phyloP scores from a whole-genome alignment of 441 rosid genomes.

The Populus hybrid region DNA sequence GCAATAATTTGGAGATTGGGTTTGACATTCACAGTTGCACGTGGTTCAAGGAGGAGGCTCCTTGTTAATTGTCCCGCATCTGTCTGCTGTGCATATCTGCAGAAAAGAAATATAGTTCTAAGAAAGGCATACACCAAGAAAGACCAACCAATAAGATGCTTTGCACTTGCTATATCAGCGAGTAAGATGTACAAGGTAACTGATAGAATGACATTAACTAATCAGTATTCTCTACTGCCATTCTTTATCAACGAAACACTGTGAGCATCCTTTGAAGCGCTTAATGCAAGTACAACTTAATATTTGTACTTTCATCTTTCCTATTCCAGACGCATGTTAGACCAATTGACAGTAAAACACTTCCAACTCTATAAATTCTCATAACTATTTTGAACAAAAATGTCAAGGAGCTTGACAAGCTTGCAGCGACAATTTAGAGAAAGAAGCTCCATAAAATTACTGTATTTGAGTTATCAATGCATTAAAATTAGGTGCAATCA shows the following conservation, averaged over 20 bases:
- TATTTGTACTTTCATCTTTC: background rate
- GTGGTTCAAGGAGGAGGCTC: too few species aligned
- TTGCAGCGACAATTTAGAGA: background rate
- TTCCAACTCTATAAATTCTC: background rate
- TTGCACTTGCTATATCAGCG: background rate
- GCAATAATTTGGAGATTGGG: slow-evolving; percentile 92
- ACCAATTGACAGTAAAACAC: background rate
- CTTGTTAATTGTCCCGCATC: slow-evolving; percentile 88
- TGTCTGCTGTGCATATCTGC: slow-evolving; percentile 84
- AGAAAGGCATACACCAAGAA: background rate
- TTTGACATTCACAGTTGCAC: slow-evolving; percentile 79
- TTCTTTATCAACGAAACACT: background rate
- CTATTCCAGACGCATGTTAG: background rate
- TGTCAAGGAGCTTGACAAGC: background rate
- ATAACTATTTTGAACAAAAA: background rate
- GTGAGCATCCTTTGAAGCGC: background rate
- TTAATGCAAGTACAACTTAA: background rate
- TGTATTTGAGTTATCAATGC: background rate
- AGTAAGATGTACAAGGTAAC: background rate
- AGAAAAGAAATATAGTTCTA: background rate
- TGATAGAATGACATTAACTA: background rate
- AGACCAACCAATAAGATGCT: background rate
- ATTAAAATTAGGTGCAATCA: slow-evolving; percentile 2
- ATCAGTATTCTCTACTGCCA: background rate
- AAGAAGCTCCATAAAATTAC: background rate